Conservation (phyloP, 2,329 filamentous ascomycete species). For the Aphanocladium album region DNA sequence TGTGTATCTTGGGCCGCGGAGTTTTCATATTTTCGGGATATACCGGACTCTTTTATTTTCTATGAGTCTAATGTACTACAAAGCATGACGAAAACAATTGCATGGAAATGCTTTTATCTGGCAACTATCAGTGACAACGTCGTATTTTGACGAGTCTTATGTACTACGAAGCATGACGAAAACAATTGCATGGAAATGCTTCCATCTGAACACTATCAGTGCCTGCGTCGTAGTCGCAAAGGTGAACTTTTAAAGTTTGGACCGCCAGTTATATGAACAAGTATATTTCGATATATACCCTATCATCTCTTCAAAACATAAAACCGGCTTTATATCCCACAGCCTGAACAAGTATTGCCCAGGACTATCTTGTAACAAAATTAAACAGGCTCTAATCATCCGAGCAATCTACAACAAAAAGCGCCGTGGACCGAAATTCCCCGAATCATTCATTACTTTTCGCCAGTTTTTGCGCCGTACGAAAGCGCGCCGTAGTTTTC, state of each 20-base stretch:
- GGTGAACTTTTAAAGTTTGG: too few relatives aligned
- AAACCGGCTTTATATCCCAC: conserved; percentile 2
- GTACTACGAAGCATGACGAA: not conserved
- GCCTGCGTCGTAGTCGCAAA: too few relatives aligned
- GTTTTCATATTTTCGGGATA: conserved; percentile 8
- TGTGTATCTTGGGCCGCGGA: conserved; percentile 1
- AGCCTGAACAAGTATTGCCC: not conserved
- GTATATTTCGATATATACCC: not conserved
- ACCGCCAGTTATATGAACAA: not conserved
- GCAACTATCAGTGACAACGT: too few relatives aligned
- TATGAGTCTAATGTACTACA: not conserved
- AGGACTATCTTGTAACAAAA: not conserved
- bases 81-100: not conserved
- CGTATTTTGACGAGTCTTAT: not conserved
- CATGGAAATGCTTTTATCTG: not conserved
- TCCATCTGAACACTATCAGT: not conserved
- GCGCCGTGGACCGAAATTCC: conserved; percentile 4
- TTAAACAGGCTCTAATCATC: conserved; percentile 6
- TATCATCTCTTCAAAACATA: not conserved
- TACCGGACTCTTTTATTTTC: not conserved
- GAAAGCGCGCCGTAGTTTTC: not conserved
- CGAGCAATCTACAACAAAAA: not conserved
- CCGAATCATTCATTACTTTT: conserved; percentile 6
- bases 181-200: not conserved
- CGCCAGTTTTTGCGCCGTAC: conserved; percentile 4